Conservation (phyloP, 73 alveolate genomes). For the Tetrahymena malaccensis region DNA sequence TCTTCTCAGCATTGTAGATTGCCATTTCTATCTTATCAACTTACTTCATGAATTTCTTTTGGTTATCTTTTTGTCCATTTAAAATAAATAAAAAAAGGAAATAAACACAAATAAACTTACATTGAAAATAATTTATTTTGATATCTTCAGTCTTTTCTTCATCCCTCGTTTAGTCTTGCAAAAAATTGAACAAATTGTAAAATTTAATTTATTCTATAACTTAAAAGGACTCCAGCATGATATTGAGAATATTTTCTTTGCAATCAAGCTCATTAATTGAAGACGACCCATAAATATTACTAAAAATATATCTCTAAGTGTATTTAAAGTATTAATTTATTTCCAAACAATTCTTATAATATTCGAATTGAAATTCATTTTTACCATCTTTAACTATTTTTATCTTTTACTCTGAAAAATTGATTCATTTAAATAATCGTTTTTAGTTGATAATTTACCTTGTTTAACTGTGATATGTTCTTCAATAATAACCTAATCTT, state of each 20-base stretch:
- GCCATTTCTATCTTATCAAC: neutral
- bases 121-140: neutral
- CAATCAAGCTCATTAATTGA: neutral
- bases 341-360: neutral
- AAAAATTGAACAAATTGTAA: neutral
- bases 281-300: neutral
- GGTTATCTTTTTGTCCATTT: neutral
- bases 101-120: neutral
- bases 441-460: no score
- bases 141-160: neutral
- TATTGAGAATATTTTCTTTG: neutral
- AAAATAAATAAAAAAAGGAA: neutral
- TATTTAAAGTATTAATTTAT: neutral
- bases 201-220: neutral
- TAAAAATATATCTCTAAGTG: neutral
- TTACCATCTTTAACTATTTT: neutral
- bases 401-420: neutral
- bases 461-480: neutral
- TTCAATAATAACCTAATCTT: neutral
- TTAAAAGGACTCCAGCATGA: neutral
- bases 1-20: neutral
- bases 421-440: neutral
- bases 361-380: neutral
- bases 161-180: neutral
- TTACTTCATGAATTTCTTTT: neutral